Base-by-base conservation (phyloP, 805 yeast species). In the Yarrowia phangngaensis region DNA sequence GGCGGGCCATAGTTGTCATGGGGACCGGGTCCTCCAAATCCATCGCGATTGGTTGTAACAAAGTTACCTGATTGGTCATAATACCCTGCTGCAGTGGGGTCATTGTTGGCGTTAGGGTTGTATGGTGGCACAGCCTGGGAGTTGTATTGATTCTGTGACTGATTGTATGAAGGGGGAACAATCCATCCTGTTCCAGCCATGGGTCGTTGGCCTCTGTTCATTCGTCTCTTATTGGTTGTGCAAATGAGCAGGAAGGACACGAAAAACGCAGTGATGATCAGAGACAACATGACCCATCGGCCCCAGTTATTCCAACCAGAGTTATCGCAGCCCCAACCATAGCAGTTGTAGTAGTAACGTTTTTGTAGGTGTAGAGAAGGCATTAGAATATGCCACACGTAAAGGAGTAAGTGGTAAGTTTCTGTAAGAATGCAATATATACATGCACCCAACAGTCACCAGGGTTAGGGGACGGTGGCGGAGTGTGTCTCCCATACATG, bases 111-210 rank as follows among this genome's bases (percentile, higher is more conserved):
- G 15, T 56, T 51, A 11, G 61, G 57, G 22, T 65, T 58, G 49
- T 64, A 64, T 12, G 59, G 51, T 0, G 73, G 74, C 6, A 33
- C 55, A 3, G 45, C 53, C 12, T 50, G 51, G 32, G 54, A 28
- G 35, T 70, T 71, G 55, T 77, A 74, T 51, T 76, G 79, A 45
- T 67, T 69, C 57, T 83, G 84, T 1, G 87, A 75, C 40, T 55
- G 59, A 51, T 59, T 52, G 59, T 85, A 85, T 8, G 80, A 71
- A 0, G 94, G 94, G 6, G 95, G 95, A 0, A 92, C 82, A 69
- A 87, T 77, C 94, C 94, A 84, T 8, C 84, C 76, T 1, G 92
- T 84, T 8, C 90, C 90, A 52, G 75, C 68, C 1, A 85, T 69
- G 0, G 95, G 95, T 20, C 66, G 69, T 53, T 69, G 66, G 32